These are phyloP conservation scores for Musa schizocarpa DNA, from an alignment of 176 grass and related monocot genomes.

Conservation along the genomic window DNA sequence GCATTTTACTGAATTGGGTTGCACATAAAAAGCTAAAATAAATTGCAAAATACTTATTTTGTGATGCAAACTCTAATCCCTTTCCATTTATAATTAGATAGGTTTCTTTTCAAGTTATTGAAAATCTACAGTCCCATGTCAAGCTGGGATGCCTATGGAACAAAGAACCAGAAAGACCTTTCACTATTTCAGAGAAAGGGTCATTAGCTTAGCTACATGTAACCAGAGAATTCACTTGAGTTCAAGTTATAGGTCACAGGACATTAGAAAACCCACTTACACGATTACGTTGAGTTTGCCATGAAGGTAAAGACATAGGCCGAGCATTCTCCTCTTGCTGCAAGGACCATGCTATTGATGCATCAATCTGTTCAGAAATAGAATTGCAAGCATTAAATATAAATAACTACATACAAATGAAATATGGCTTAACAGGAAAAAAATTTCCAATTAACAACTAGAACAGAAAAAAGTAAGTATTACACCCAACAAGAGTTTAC, in stretches of 20 bases:
- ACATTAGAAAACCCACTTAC: constrained; percentile 31
- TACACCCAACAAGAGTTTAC: not conserved
- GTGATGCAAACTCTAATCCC: no score
- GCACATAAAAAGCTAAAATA: no score
- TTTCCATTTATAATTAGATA: no score
- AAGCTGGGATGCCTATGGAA: not conserved
- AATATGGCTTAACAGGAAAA: not conserved
- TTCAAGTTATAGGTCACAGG: constrained; percentile 17
- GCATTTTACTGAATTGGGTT: not conserved
- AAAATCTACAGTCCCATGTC: not conserved
- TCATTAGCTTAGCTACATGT: not conserved
- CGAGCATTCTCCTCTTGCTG: constrained; percentile 53
- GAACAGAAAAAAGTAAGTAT: not conserved
- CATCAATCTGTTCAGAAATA: constrained; percentile 66
- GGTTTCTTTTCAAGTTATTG: not conserved
- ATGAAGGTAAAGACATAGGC: constrained; percentile 25
- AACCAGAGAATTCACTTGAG: constrained; percentile 16
- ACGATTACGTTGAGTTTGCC: constrained; percentile 25
- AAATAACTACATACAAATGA: not conserved
- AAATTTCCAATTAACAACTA: not conserved
- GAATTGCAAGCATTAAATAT: not conserved
- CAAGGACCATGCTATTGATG: constrained; percentile 63
- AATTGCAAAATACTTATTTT: no score
- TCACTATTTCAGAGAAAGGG: not conserved
- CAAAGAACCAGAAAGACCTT: not conserved